Evolutionary conservation across 805 yeast species (phyloP).

Genomic region (Hanseniaspora clermontiae): DNA sequence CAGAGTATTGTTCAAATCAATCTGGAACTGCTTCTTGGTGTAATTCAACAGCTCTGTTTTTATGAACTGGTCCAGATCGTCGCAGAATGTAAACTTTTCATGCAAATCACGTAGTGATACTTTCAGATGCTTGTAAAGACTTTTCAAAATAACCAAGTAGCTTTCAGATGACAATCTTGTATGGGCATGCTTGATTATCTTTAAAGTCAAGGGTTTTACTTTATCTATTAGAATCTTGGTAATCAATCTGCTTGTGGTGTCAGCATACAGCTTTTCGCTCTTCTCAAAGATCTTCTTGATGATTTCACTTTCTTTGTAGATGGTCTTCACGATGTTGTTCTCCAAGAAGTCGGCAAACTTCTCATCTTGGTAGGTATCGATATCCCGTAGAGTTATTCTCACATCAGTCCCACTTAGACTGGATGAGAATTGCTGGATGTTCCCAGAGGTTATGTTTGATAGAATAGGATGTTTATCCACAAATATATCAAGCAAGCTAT

Average conservation of each 20-base stretch:
- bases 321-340: not conserved
- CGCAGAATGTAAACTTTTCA: not conserved
- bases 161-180: not conserved
- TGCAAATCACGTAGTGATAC: not conserved
- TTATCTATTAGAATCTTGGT: not conserved
- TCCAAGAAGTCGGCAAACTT: conserved; percentile 1
- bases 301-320: conserved; percentile 6
- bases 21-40: conserved; percentile 1
- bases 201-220: not conserved
- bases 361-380: not conserved
- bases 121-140: not conserved
- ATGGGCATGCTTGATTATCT: not conserved
- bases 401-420: not conserved
- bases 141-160: not conserved
- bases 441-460: not conserved
- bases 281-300: conserved; percentile 3
- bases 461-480: conserved; percentile 6
- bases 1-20: conserved; percentile 3
- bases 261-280: not conserved
- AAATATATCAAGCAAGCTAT: conserved; percentile 1
- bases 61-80: not conserved
- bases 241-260: not conserved
- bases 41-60: not conserved
- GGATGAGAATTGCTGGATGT: not conserved
- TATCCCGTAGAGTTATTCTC: not conserved